phyloP scores from a whole-genome alignment of 495 filamentous ascomycete genomes.

The Lasiosphaeriaceae sp. region DNA sequence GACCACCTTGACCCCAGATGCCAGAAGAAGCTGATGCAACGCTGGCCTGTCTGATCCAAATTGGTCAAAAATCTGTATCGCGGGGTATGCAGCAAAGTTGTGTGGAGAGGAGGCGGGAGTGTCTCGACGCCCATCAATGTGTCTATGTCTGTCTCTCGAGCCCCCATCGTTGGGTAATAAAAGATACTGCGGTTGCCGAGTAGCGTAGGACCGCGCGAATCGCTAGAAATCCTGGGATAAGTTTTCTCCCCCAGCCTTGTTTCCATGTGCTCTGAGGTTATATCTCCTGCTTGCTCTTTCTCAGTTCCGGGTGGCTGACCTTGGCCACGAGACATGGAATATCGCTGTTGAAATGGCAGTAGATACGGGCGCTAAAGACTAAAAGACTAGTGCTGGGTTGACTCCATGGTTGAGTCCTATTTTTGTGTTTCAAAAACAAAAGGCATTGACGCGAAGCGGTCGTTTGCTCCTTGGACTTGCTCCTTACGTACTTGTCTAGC shows the following conservation, averaged over 20 bases:
- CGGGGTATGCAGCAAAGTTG: conserved; percentile 21
- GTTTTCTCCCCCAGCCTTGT: not conserved
- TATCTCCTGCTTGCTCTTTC: too few relatives aligned
- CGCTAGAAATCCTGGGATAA: not conserved
- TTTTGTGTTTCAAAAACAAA: not conserved
- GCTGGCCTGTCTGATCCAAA: conserved; percentile 18
- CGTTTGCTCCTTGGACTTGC: not conserved
- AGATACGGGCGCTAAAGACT: not conserved
- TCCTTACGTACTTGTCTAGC: not conserved
- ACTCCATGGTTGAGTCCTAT: not conserved
- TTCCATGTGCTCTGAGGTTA: too few relatives aligned
- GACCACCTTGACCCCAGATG: conserved; percentile 11
- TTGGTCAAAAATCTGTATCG: conserved; percentile 18
- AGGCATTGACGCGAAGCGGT: not conserved
- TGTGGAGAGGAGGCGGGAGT: conserved; percentile 6
- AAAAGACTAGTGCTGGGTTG: not conserved
- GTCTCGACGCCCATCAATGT: not conserved
- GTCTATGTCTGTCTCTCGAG: not conserved
- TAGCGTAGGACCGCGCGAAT: not conserved
- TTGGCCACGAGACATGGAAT: not conserved
- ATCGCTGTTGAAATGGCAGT: not conserved
- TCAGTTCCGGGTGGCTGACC: too few relatives aligned
- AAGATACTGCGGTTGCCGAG: not conserved
- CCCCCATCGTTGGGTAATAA: not conserved
- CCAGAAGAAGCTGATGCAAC: conserved; percentile 9